These are phyloP conservation scores for Austroboletus eburneus DNA, from an alignment of 768 basidiomycete species.

Conservation along the genomic window DNA sequence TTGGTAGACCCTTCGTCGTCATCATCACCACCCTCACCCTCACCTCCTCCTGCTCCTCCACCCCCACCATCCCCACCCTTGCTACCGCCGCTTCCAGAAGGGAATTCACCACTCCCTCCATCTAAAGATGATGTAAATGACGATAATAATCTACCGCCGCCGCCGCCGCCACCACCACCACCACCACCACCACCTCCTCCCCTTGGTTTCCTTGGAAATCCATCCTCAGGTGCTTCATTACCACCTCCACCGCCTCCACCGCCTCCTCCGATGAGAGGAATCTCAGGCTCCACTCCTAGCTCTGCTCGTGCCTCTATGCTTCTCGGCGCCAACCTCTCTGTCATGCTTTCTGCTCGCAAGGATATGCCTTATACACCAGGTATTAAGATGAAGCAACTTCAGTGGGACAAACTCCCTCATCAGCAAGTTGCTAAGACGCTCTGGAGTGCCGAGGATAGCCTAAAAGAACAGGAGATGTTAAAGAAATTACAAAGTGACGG, in stretches of 20 bases:
- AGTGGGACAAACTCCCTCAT: slow-evolving; percentile 98
- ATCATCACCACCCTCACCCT: slow-evolving; percentile 23
- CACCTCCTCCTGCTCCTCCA: slow-evolving; percentile 16
- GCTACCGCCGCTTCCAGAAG: slow-evolving; percentile 10
- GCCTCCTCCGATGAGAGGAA: slow-evolving; percentile 28
- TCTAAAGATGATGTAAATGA: slow-evolving; percentile 14
- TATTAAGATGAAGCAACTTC: slow-evolving; percentile 95
- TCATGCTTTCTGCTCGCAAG: slow-evolving; percentile 65
- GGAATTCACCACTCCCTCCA: slow-evolving; percentile 9
- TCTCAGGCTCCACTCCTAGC: slow-evolving; percentile 34
- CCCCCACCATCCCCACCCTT: slow-evolving; percentile 14
- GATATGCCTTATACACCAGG: slow-evolving; percentile 80
- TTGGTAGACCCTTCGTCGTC: slow-evolving; percentile 23
- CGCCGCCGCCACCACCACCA: slow-evolving; percentile 29
- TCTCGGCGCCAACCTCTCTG: slow-evolving; percentile 53
- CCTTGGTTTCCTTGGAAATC: slow-evolving; percentile 28
- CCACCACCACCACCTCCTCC: slow-evolving; percentile 36
- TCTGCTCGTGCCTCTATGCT: slow-evolving; percentile 61
- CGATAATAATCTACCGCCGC: slow-evolving; percentile 23
- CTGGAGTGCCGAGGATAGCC: slow-evolving; percentile 66
- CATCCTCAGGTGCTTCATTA: slow-evolving; percentile 18
- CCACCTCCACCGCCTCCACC: slow-evolving; percentile 37
- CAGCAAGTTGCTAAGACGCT: slow-evolving; percentile 81
- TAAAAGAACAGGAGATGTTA: slow-evolving; percentile 76
- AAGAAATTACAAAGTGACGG: slow-evolving; percentile 79